Evolutionary conservation across 805 yeast genomes (phyloP), one percentile per base, ranked within the genome.

Genomic region (Saccharomycodes ludwigii): DNA sequence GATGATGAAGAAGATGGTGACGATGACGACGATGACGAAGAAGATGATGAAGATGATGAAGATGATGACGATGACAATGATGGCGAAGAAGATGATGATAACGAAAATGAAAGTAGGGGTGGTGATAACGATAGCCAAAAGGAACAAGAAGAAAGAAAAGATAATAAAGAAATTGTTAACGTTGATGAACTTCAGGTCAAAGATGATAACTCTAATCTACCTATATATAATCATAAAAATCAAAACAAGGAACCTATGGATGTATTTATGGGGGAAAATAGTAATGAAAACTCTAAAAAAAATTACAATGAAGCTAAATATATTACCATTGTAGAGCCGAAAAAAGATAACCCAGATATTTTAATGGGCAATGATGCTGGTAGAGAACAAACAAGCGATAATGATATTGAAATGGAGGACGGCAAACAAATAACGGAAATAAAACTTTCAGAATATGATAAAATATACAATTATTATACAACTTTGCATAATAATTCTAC

Each of bases 401-500:
- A 40, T 19, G 42, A 33, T 14, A 41, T 33, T 15, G 35, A 14
- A 2, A 24, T 21, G 15, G 29, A 19, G 6, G 33, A 31, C n/a
- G 20, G 7, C 20, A 36, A 31, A 7, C 37, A 13, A 23, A 30
- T 12, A 15, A 23, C 27, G 25, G 21, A 12, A 38, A 20, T 36
- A 36, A 33, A 40, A 8, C 37, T 30, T 14, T 14, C 40, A 12
- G 25, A 36, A 30, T 34, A 39, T 3, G 38, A 41, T 23, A 27
- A 41, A 9, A 40, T 53, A n/a, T 51, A 58, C 32, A 50, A 54
- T 8, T 49, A 52, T 27, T 52, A 54, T 25, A 40, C 43, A n/a
- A 50, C 48, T 6, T 44, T 63, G 14, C 40, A 47, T 2, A 43
- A 51, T n/a, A 68, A 69, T 18, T 71, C 80, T 1, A 56, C 60